Conservation (phyloP, 2,329 filamentous ascomycete species). For the Ophioceras dolichostomum region DNA sequence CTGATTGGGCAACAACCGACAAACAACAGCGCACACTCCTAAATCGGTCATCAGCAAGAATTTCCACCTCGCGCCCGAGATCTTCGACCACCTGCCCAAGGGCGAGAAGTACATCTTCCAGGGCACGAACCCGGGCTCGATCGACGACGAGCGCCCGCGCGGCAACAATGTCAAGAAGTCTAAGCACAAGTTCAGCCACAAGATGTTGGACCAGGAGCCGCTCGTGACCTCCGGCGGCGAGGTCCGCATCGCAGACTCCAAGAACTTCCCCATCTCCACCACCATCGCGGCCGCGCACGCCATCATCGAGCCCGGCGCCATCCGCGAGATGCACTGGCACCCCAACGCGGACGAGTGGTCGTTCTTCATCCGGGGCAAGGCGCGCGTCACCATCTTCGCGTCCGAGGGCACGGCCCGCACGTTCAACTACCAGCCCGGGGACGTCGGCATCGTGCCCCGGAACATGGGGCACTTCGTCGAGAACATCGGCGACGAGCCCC, state of each 20-base stretch:
- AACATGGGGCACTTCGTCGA: conserved; percentile 77
- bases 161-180: conserved; percentile 53
- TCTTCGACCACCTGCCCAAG: conserved; percentile 56
- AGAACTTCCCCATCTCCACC: conserved; percentile 61
- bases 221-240: conserved; percentile 54
- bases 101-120: conserved; percentile 69
- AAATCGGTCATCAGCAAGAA: conserved; percentile 63
- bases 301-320: conserved; percentile 56
- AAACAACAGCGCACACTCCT: conserved; percentile 48
- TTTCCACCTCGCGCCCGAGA: conserved; percentile 58
- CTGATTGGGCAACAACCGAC: too few species aligned
- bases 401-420: conserved; percentile 57
- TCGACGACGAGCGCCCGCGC: conserved; percentile 51
- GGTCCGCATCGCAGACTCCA: conserved; percentile 65
- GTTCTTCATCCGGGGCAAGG: conserved; percentile 62
- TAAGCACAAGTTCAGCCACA: conserved; percentile 57
- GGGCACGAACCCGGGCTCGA: conserved; percentile 49
- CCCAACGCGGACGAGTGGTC: conserved; percentile 71
- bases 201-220: conserved; percentile 58
- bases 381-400: conserved; percentile 63
- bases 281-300: conserved; percentile 63
- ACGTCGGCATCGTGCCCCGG: conserved; percentile 64
- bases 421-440: conserved; percentile 64
- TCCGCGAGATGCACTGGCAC: conserved; percentile 78
- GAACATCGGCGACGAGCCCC: conserved; percentile 63